Conservation (phyloP, 345 rosid species). For the Iberis pinnata region DNA sequence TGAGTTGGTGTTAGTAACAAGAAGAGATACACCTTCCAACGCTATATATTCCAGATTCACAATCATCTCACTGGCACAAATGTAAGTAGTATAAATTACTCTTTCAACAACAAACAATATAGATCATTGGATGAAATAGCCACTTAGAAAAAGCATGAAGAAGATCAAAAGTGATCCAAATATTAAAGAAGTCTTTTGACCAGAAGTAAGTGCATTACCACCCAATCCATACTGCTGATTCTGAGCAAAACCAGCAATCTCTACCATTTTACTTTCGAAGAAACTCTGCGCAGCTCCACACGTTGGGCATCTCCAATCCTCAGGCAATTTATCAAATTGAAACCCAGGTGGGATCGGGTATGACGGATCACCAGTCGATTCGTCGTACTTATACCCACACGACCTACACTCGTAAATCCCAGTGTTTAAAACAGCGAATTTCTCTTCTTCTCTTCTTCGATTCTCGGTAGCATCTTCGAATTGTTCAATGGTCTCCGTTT, state of each 20-base stretch:
- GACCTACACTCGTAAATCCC: slow-evolving; percentile 93
- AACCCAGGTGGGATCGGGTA: slow-evolving; percentile 90
- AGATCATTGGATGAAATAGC: slow-evolving; percentile 87
- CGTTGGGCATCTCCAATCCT: slow-evolving; percentile 90
- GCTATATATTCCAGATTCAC: too few species aligned
- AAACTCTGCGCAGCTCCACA: slow-evolving; percentile 86
- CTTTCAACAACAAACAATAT: too few species aligned
- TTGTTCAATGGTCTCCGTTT: slow-evolving; percentile 12
- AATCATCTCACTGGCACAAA: too few species aligned
- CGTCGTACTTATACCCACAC: slow-evolving; percentile 88
- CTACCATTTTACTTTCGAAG: slow-evolving; percentile 86
- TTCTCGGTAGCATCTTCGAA: slow-evolving; percentile 11
- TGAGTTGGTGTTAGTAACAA: too few species aligned
- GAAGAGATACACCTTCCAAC: too few species aligned
- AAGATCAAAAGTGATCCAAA: slow-evolving; percentile 65
- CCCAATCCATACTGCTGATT: slow-evolving; percentile 88
- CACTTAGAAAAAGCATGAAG: slow-evolving; percentile 64
- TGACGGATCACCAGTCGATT: slow-evolving; percentile 75
- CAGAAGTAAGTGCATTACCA: slow-evolving; percentile 82
- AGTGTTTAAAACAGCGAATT: slow-evolving; percentile 88
- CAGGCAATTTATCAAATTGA: slow-evolving; percentile 68
- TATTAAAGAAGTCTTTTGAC: slow-evolving; percentile 76
- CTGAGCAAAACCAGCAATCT: slow-evolving; percentile 96
- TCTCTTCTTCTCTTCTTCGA: slow-evolving; percentile 71
- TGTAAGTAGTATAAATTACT: too few species aligned